Conservation (phyloP, 2,329 filamentous ascomycete species). For the Exutisphaerella laricina region DNA sequence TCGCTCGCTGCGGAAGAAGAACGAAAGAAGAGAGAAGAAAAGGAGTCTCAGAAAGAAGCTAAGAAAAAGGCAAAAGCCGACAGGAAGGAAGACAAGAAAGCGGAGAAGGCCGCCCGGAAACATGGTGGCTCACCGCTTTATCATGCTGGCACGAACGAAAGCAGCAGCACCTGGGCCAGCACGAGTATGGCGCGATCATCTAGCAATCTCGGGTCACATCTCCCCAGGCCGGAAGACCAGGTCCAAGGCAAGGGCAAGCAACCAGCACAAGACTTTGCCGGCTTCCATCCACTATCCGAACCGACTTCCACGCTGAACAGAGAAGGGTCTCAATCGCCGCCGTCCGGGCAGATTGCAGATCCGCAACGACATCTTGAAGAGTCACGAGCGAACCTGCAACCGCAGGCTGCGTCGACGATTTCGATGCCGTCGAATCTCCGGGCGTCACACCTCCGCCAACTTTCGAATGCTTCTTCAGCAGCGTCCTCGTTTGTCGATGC, state of each 20-base stretch:
- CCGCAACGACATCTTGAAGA: slow-evolving; percentile 44
- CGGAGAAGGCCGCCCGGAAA: slow-evolving; percentile 62
- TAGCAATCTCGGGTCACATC: slow-evolving; percentile 49
- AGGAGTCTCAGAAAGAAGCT: slow-evolving; percentile 71
- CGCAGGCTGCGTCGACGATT: slow-evolving; percentile 23
- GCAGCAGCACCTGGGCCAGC: slow-evolving; percentile 30
- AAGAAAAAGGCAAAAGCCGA: slow-evolving; percentile 83
- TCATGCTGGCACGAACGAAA: slow-evolving; percentile 31
- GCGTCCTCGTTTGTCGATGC: slow-evolving; percentile 72
- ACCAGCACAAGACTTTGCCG: slow-evolving; percentile 39
- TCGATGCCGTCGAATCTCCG: slow-evolving; percentile 22
- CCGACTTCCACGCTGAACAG: slow-evolving; percentile 40
- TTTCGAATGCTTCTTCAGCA: slow-evolving; percentile 81
- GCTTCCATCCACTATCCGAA: slow-evolving; percentile 40
- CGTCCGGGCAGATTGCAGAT: slow-evolving; percentile 25
- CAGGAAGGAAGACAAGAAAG: slow-evolving; percentile 58
- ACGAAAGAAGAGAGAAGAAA: slow-evolving; percentile 76
- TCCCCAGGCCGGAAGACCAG: slow-evolving; percentile 34
- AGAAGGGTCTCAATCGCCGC: slow-evolving; percentile 27
- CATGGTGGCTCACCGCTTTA: slow-evolving; percentile 51
- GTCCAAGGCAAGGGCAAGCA: slow-evolving; percentile 45
- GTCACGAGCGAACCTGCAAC: slow-evolving; percentile 40
- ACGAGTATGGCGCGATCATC: slow-evolving; percentile 32
- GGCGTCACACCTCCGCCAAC: slow-evolving; percentile 63
- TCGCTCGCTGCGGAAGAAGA: slow-evolving; percentile 93